A percentile compares a stretch with the other conserved stretches of the same genome.
Evolutionary conservation across 1,284 basidiomycete genomes (phyloP).

Genomic region (Malassezia dermatis): DNA sequence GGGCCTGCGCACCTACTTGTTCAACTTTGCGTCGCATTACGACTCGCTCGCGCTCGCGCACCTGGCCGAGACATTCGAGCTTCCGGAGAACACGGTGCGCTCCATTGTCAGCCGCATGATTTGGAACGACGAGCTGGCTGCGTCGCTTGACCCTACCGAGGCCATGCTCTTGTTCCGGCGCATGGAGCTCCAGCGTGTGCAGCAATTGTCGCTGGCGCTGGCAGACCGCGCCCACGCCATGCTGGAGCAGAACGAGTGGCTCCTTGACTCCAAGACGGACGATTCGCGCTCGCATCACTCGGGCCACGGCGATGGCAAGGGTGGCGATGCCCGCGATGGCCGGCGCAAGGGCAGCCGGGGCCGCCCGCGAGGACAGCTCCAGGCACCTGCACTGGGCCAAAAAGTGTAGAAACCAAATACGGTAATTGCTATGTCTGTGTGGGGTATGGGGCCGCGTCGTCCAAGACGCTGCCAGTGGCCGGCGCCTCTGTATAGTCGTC

Average conservation of each 20-base stretch:
- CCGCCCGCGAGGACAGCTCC: conserved; percentile 29
- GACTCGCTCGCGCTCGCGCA: conserved; percentile 76
- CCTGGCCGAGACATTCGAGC: conserved; percentile 75
- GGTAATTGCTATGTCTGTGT: background rate
- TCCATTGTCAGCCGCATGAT: conserved; percentile 98
- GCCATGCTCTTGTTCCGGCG: conserved; percentile 83
- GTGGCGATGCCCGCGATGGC: conserved; percentile 28
- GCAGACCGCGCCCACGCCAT: conserved; percentile 76
- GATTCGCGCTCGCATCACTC: conserved; percentile 15
- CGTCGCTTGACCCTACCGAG: conserved; percentile 75
- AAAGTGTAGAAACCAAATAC: conserved; percentile 22
- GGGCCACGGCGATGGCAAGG: conserved; percentile 10
- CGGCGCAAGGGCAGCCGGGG: conserved; percentile 36
- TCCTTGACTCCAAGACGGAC: conserved; percentile 78
- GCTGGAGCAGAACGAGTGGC: conserved; percentile 93
- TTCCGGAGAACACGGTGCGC: conserved; percentile 68
- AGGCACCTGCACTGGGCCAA: conserved; percentile 35
- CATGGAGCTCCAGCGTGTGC: conserved; percentile 59
- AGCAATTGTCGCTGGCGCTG: conserved; percentile 51
- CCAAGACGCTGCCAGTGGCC: background rate
- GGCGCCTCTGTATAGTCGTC: conserved; percentile 1
- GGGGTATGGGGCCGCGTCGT: background rate
- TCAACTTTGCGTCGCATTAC: conserved; percentile 95
- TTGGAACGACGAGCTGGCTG: conserved; percentile 89
- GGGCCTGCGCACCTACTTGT: conserved; percentile 88